Evolutionary conservation across 2,329 filamentous ascomycete genomes (phyloP).

Genomic region (Aspergillaceae sp.): DNA sequence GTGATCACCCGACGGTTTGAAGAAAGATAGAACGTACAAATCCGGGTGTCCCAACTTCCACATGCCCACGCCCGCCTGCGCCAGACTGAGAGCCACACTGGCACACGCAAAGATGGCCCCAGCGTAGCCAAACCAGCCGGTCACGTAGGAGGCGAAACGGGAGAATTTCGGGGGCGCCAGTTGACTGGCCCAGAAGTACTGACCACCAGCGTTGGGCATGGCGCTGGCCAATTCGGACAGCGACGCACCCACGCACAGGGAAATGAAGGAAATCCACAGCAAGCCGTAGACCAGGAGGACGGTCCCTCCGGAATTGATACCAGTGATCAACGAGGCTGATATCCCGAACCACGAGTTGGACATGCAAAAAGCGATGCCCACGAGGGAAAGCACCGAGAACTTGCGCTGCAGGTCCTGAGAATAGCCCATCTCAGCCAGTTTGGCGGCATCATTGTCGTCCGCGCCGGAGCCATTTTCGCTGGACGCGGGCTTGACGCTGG

Average conservation of each 20-base stretch:
- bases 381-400: conserved; percentile 41
- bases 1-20: too few species aligned
- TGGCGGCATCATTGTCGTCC: conserved; percentile 32
- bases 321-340: conserved; percentile 41
- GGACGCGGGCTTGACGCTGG: conserved; percentile 8
- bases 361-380: conserved; percentile 45
- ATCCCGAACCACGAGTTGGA: conserved; percentile 47
- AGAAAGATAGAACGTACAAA: conserved; percentile 33
- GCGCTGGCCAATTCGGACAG: conserved; percentile 42
- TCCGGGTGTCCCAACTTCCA: conserved; percentile 45
- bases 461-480: conserved; percentile 8
- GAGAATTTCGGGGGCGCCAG: conserved; percentile 40
- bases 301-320: conserved; percentile 44
- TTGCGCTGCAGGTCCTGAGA: conserved; percentile 38
- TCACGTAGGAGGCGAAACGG: conserved; percentile 40
- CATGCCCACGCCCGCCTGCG: conserved; percentile 43
- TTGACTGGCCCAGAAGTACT: conserved; percentile 46
- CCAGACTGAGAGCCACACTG: conserved; percentile 43
- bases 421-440: conserved; percentile 42
- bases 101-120: conserved; percentile 48
- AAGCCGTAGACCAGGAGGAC: conserved; percentile 44
- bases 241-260: conserved; percentile 38
- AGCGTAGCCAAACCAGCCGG: conserved; percentile 47
- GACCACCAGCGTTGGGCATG: conserved; percentile 44
- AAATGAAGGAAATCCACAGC: conserved; percentile 39